Base-by-base conservation (phyloP, 176 grass and related monocot genomes). In the Bromus sterilis region DNA sequence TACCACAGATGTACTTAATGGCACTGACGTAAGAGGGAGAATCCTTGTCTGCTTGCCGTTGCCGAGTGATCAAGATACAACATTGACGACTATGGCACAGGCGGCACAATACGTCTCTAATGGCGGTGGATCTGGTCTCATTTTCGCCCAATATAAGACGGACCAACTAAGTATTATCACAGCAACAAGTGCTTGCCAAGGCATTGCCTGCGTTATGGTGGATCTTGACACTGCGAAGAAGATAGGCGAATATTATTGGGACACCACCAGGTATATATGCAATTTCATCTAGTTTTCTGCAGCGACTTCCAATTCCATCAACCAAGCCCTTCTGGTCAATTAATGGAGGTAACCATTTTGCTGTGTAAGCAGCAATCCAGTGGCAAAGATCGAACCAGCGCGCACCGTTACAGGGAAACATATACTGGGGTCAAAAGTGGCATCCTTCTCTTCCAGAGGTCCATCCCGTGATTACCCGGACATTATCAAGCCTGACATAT, bases 191-290 rank as follows among this genome's bases (percentile, higher is more conserved):
- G 41, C 11, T 43, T 44, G 42, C 43, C 13, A 46, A 15, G 43
- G 78, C 30, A 80, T 59, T 23, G 12, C 76, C 0, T 88, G 86
- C 12, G 76, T 84, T 68, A 68, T 88, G 0, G 86, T 88, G 76
- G 86, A 84, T 60, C 0, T 40, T 6, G 49, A 74, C 12, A 60
- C 51, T 0, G 81, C 0, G 2, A 36, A 3, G 2, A 6, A 14
- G 49, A 84, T 88, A 2, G 0, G 0, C 3, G 8, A 6, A 11
- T 88, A 88, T 39, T 88, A 88, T 39, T 12, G 6, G 0, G 0
- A 0, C 1, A n/a, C 2, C 1, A 2, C 75, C 21, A 79, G 75
- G 75, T 83, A 35, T 4, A n/a, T 46, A 6, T 16, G 0, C 1
- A 46, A 1, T 16, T 46, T 46, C 0, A 46, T 1, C 1, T 1